Percentiles rank a stretch among this genome's conserved stretches.
Conservation (phyloP, 768 basidiomycete species). For the Boletus fagicola region DNA sequence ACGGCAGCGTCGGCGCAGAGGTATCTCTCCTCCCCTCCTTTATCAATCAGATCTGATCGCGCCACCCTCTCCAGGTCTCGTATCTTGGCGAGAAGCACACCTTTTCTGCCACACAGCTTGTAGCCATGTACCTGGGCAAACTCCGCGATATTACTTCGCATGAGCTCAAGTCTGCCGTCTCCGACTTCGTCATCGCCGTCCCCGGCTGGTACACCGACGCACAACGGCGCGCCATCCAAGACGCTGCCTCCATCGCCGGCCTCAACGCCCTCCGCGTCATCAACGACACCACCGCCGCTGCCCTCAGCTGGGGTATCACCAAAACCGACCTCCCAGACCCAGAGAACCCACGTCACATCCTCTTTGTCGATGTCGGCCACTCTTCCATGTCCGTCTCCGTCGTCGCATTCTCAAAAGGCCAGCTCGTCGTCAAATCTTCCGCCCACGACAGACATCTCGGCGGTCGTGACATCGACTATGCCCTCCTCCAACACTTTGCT, state of each 20-base stretch:
- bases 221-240: constrained; percentile 86
- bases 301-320: constrained; percentile 98
- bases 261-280: constrained; percentile 92
- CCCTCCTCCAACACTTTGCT: constrained; percentile 85
- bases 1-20: constrained; percentile 81
- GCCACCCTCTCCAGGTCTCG: constrained; percentile 56
- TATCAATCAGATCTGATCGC: constrained; percentile 14
- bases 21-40: constrained; percentile 38
- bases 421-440: constrained; percentile 80
- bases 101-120: constrained; percentile 89
- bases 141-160: constrained; percentile 80
- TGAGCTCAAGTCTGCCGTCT: constrained; percentile 84
- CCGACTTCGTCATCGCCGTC: constrained; percentile 93
- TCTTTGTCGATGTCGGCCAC: constrained; percentile 95
- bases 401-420: constrained; percentile 92
- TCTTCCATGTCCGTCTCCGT: constrained; percentile 84
- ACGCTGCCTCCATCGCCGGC: constrained; percentile 86
- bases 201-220: constrained; percentile 96
- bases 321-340: constrained; percentile 91
- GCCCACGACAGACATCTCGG: constrained; percentile 94
- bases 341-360: constrained; percentile 81
- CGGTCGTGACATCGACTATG: constrained; percentile 94
- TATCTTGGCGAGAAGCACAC: constrained; percentile 78
- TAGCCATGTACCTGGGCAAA: constrained; percentile 88
- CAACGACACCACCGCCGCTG: constrained; percentile 95